These are phyloP conservation scores for Ceratobasidium papillatum DNA, from an alignment of 1,284 basidiomycete genomes.

Conservation along the genomic window DNA sequence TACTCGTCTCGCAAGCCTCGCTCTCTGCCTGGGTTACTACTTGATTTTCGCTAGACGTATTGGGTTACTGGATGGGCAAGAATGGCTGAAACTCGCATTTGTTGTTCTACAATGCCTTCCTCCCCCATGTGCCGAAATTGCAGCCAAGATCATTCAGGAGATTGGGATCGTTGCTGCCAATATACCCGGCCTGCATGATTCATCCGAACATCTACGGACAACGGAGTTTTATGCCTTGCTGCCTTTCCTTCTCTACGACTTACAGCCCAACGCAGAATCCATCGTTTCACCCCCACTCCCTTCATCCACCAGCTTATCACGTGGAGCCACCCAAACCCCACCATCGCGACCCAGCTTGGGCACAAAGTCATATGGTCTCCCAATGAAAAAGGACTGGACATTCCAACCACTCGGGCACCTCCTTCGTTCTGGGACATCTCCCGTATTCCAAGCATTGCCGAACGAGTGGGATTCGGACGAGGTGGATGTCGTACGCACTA, in stretches of 20 bases:
- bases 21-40: constrained; percentile 24
- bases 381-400: constrained; percentile 76
- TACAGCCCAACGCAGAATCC: constrained; percentile 51
- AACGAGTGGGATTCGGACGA: constrained; percentile 82
- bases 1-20: constrained; percentile 18
- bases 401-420: constrained; percentile 81
- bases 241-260: constrained; percentile 66
- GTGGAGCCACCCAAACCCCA: constrained; percentile 35
- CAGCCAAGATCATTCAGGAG: constrained; percentile 54
- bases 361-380: constrained; percentile 60
- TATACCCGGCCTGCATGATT: constrained; percentile 53
- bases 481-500: constrained; percentile 75
- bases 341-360: constrained; percentile 34
- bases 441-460: constrained; percentile 74
- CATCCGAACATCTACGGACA: constrained; percentile 60
- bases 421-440: constrained; percentile 77
- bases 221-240: constrained; percentile 61
- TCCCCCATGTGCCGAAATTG: constrained; percentile 72
- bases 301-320: constrained; percentile 51
- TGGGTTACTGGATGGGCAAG: constrained; percentile 5
- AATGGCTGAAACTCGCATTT: constrained; percentile 73
- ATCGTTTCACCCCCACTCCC: constrained; percentile 48
- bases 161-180: constrained; percentile 57
- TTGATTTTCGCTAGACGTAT: constrained; percentile 5
- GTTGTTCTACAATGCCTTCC: constrained; percentile 62